Base-by-base conservation (phyloP, 441 rosid species). In the Eruca vesicaria region DNA sequence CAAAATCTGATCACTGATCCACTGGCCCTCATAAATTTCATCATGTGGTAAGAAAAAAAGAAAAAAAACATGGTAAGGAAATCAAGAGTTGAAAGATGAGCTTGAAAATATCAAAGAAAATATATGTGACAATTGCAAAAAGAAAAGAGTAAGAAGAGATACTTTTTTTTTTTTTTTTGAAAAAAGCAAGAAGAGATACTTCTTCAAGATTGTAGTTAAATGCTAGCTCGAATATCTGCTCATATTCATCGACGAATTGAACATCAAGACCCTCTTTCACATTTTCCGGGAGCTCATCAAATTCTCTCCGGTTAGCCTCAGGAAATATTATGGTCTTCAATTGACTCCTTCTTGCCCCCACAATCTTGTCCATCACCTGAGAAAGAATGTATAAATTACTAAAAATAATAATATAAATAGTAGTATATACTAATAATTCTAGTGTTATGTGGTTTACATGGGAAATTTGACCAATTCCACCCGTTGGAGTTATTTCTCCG, bases 331-430 rank as follows among this genome's bases (percentile, higher is more conserved):
- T 86, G 2, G 82, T 87, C 89, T 83, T 95, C 75, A 91, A 86
- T 3, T 82, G 87, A 4, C 94, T 95, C 77, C 96, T 81, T 79
- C 88, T 86, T 2, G 99, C 94, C 2, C 96, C 93, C 68, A 88
- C 86, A 36, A 96, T 87, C 78, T 95, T 95, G 91, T 93, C 99
- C 81, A 88, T 93, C 7, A 93, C 98, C 97, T 95, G 87, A 32
- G 11, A 32, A 6, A 59, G 19, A 67, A 6, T 29, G 18, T 57
- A 20, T 45, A 11, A 1, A 29, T 9, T 52, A 66, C 32, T 14
- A 7, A 15, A 48, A 11, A 16, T 0, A 21, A 15, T 21, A 4
- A 16, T 26, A 38, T 1, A 43, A n/a, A n/a, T n/a, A n/a, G n/a
- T n/a, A n/a, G n/a, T n/a, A n/a, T n/a, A n/a, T n/a, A 43, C 56